phyloP scores from a whole-genome alignment of 208 protist species.

The Kentomonas sorsogonicus region DNA sequence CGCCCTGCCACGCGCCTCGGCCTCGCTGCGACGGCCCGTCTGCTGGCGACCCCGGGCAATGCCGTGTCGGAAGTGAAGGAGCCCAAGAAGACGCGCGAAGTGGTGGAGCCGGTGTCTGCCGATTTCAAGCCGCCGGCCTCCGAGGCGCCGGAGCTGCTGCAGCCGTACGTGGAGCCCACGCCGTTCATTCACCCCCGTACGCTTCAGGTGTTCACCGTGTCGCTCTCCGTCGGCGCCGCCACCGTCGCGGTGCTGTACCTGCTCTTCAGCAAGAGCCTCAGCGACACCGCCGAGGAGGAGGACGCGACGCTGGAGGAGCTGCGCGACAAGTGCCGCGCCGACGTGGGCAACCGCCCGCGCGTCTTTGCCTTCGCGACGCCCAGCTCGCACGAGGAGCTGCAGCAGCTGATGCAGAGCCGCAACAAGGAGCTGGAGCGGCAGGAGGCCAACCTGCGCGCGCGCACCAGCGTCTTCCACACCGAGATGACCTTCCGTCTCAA shows the following conservation, averaged over 20 bases:
- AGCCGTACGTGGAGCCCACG: constrained; percentile 70
- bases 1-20: no score
- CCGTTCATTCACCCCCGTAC: constrained; percentile 67
- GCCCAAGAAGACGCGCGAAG: background rate
- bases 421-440: constrained; percentile 41
- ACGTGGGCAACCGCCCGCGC: constrained; percentile 32
- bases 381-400: constrained; percentile 72
- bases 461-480: constrained; percentile 62
- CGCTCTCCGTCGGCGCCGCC: constrained; percentile 50
- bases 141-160: constrained; percentile 65
- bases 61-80: background rate
- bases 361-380: constrained; percentile 59
- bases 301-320: constrained; percentile 41
- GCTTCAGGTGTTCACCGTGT: constrained; percentile 67
- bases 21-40: no score
- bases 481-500: constrained; percentile 71
- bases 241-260: constrained; percentile 57
- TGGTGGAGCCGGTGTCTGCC: constrained; percentile 12
- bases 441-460: constrained; percentile 22
- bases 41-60: constrained; percentile 17
- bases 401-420: constrained; percentile 53
- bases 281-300: constrained; percentile 47
- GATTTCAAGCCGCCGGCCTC: constrained; percentile 40
- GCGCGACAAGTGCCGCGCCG: constrained; percentile 39
- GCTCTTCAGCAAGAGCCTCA: constrained; percentile 69